Base-by-base conservation (phyloP, 352 stramenopile genomes). In the Discostella stelligera region DNA sequence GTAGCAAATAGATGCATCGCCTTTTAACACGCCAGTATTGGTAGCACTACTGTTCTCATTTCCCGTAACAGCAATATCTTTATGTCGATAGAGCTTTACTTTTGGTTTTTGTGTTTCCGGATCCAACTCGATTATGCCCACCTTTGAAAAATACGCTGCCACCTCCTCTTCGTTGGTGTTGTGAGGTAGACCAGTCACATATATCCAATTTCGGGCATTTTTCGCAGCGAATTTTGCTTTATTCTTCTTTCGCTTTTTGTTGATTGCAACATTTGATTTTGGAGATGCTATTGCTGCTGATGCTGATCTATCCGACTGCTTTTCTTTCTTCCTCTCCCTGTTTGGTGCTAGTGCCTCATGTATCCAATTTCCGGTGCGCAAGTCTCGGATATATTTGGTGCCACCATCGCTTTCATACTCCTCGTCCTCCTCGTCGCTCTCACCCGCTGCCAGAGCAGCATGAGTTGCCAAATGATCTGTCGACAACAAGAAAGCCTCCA, bases 21-120 rank as follows among this genome's bases (percentile, higher is more conserved):
- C 96, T 90, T 98, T 99, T 10, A 97, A 77, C 2, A 90, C 83
- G 10, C 93, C 94, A 66, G 14, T 52, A 9, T 27, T 11, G 27
- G 27, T 32, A 2, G 27, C 5, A 32, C 2, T 32, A 32, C 2
- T 5, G 27, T 50, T 87, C 0, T 53, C 50, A 60, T 80, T 53
- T 27, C 71, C 49, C 27, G 5, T 5, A 32, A 32, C 27, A 32
- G 27, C 27, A 32, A 32, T 5, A 14, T 95, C 85, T 68, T 96
- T 95, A 81, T 95, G 89, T 55, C 89, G 67, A 83, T 98, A 99
- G 3, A 99, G 80, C 75, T 99, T 99, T 71, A 98, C 96, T 60
- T 96, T 96, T 8, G 95, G 96, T 61, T 95, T 87, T 54, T 96
- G 89, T 13, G 94, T 97, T 48, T 94, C 86, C 56, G 97, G 94